Percentiles rank a stretch among this genome's conserved stretches.
Conservation (phyloP, 805 yeast genomes). For the Saturnispora sanitii region DNA sequence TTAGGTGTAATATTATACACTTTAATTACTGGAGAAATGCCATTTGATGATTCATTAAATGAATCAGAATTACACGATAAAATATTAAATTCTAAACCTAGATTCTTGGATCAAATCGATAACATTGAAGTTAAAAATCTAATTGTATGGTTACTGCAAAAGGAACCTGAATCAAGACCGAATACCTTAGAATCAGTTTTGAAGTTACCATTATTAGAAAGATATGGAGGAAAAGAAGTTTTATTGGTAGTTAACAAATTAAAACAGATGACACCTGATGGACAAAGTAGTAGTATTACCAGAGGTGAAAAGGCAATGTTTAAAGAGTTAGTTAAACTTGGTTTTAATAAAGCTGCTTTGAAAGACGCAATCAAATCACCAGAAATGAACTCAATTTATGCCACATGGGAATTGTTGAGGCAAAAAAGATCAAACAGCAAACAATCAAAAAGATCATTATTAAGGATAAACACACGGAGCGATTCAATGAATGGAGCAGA, state of each 20-base stretch:
- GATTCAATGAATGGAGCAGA: not conserved
- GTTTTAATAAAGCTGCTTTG: slow-evolving; percentile 54
- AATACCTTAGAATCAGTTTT: slow-evolving; percentile 39
- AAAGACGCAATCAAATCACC: slow-evolving; percentile 46
- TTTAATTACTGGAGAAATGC: slow-evolving; percentile 76
- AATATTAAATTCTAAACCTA: slow-evolving; percentile 60
- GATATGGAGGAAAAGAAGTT: slow-evolving; percentile 32
- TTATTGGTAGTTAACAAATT: slow-evolving; percentile 31
- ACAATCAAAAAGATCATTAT: slow-evolving; percentile 25
- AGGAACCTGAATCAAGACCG: slow-evolving; percentile 60
- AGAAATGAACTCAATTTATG: slow-evolving; percentile 64
- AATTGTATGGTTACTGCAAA: slow-evolving; percentile 45
- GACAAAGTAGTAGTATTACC: slow-evolving; percentile 27
- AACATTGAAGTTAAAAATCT: slow-evolving; percentile 36
- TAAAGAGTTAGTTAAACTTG: slow-evolving; percentile 47
- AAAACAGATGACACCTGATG: slow-evolving; percentile 28
- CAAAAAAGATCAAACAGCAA: slow-evolving; percentile 39
- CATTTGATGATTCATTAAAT: slow-evolving; percentile 66
- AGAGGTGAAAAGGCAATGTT: slow-evolving; percentile 54
- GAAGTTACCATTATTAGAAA: slow-evolving; percentile 39
- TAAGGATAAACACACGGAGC: slow-evolving; percentile 16
- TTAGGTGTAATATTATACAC: slow-evolving; percentile 84
- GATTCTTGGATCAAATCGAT: slow-evolving; percentile 29
- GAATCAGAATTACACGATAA: slow-evolving; percentile 52
- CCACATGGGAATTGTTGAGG: slow-evolving; percentile 59